phyloP scores from a whole-genome alignment of 208 protist species.

The Trypanosoma vivax region DNA sequence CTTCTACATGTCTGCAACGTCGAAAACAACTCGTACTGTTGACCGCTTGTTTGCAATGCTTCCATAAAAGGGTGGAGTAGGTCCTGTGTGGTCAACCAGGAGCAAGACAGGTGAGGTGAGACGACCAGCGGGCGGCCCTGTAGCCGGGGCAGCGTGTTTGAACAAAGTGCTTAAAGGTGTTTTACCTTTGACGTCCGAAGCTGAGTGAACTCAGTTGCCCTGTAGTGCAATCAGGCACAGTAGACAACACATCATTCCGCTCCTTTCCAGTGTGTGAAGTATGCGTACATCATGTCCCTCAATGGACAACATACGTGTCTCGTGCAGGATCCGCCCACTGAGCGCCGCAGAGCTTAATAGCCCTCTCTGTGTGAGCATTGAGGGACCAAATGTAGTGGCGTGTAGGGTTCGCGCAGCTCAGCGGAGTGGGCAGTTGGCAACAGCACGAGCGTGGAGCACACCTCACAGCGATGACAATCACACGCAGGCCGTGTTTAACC shows the following conservation, averaged over 20 bases:
- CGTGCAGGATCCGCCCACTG: constrained; percentile 25
- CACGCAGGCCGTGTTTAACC: neutral
- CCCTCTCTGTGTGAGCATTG: constrained; percentile 19
- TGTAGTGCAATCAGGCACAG: no score
- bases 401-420: constrained; percentile 5
- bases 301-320: constrained; percentile 22
- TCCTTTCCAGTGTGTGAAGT: neutral
- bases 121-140: no score
- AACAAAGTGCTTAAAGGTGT: no score
- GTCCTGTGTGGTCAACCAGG: no score
- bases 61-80: no score
- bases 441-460: neutral
- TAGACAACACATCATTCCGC: neutral
- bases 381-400: constrained; percentile 8
- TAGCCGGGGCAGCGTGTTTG: no score
- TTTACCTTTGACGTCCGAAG: no score
- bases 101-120: no score
- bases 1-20: no score
- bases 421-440: neutral
- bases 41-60: no score
- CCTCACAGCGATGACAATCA: neutral
- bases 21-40: no score
- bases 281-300: constrained; percentile 7
- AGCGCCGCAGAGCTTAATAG: constrained; percentile 1
- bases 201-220: no score